These are phyloP conservation scores for Mycosphaerelloides madeirae DNA, from an alignment of 2,329 filamentous ascomycete species.

Conservation along the genomic window DNA sequence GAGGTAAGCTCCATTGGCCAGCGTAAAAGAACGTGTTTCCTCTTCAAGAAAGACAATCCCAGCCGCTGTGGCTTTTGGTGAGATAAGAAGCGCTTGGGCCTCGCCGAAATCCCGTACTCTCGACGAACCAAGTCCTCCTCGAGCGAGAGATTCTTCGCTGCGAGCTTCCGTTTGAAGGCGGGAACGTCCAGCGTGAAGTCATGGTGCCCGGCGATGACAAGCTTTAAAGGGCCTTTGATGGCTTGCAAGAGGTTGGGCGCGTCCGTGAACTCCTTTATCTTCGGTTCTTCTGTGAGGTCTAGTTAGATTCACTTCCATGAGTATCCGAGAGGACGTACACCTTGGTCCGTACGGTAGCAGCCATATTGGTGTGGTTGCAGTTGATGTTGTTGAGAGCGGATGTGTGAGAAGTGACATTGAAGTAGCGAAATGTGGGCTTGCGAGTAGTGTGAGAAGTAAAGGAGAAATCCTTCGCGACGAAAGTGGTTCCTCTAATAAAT, in stretches of 20 bases:
- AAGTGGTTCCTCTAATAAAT: too few relatives aligned
- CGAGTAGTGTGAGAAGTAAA: too few relatives aligned
- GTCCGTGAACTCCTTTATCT: slow-evolving; percentile 43
- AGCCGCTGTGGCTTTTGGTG: slow-evolving; percentile 34
- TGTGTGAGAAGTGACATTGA: too few relatives aligned
- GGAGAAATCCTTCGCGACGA: too few relatives aligned
- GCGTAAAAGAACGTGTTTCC: slow-evolving; percentile 43
- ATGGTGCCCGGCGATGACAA: slow-evolving; percentile 61
- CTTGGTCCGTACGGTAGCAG: slow-evolving; percentile 27
- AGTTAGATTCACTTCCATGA: slow-evolving; percentile 22
- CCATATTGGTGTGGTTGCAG: neutral
- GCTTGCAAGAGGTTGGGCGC: slow-evolving; percentile 45
- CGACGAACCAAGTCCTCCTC: slow-evolving; percentile 3
- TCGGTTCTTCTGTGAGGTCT: slow-evolving; percentile 53
- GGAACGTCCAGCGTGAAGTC: slow-evolving; percentile 52
- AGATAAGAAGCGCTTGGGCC: slow-evolving; percentile 17
- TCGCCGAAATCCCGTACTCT: slow-evolving; percentile 13
- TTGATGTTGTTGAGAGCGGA: too few relatives aligned
- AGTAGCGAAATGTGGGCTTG: too few relatives aligned
- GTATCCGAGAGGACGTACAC: slow-evolving; percentile 46
- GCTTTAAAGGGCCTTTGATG: slow-evolving; percentile 53
- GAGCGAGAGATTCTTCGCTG: neutral
- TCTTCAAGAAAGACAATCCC: slow-evolving; percentile 56
- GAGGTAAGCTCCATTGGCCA: slow-evolving; percentile 48
- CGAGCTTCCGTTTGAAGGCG: slow-evolving; percentile 13